A percentile compares a stretch with the other conserved stretches of the same genome.
phyloP scores from a whole-genome alignment of 2,329 filamentous ascomycete species.

The Fusarium metavorans region DNA sequence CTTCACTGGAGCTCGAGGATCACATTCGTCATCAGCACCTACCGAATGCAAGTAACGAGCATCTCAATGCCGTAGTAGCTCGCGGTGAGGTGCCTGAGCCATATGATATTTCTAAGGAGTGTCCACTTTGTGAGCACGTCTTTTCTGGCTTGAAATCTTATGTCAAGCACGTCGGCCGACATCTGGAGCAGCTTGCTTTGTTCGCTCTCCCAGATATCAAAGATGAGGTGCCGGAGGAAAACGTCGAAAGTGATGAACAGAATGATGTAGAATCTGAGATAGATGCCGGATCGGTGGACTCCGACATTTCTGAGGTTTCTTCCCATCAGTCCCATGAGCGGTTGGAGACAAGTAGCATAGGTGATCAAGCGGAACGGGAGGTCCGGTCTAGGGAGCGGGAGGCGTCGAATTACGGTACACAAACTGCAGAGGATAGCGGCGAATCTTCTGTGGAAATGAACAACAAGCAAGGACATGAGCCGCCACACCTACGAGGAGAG shows the following conservation, averaged over 20 bases:
- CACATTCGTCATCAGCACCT: conserved; percentile 5
- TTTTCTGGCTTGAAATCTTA: conserved; percentile 32
- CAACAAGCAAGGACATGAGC: neutral
- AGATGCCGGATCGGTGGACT: neutral
- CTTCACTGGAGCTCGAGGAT: neutral
- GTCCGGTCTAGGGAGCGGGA: neutral
- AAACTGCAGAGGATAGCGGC: neutral
- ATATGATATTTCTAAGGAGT: conserved; percentile 7
- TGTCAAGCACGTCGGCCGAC: conserved; percentile 41
- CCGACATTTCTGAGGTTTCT: neutral
- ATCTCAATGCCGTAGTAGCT: neutral
- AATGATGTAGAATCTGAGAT: neutral
- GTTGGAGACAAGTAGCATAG: too few species aligned
- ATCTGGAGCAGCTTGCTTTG: conserved; percentile 42
- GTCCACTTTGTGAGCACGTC: conserved; percentile 29
- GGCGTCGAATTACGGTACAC: neutral
- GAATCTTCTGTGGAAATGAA: neutral
- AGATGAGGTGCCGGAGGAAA: neutral
- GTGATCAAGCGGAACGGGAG: neutral
- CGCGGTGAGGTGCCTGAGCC: conserved; percentile 4
- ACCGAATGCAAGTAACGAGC: neutral
- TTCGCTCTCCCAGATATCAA: conserved; percentile 32
- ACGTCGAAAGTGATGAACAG: neutral
- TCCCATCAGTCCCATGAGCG: neutral
- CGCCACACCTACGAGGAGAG: neutral